Conservation (phyloP, 441 rosid species). For the Erysimum cheiri region DNA sequence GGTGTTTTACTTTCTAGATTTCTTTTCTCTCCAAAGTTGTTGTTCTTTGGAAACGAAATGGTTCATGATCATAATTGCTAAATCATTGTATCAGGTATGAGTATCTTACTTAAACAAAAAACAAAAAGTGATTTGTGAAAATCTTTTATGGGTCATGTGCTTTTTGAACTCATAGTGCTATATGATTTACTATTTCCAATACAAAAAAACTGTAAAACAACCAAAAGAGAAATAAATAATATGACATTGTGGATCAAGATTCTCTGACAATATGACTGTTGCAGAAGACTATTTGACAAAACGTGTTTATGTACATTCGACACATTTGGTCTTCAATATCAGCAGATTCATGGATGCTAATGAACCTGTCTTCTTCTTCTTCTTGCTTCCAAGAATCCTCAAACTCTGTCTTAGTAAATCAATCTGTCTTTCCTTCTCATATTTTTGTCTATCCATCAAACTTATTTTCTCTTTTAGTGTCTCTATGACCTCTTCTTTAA, state of each 20-base stretch:
- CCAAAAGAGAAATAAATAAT: conserved; percentile 16
- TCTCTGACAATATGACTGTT: conserved; percentile 34
- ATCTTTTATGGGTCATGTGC: conserved; percentile 26
- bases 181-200: conserved; percentile 22
- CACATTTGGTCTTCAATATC: conserved; percentile 42
- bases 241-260: conserved; percentile 41
- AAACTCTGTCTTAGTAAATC: conserved; percentile 80
- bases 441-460: conserved; percentile 54
- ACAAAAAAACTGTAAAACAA: conserved; percentile 3
- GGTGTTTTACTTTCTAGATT: not conserved
- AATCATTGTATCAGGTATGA: not conserved
- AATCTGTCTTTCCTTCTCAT: conserved; percentile 61
- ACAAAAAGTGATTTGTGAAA: not conserved
- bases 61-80: not conserved
- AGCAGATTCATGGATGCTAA: conserved; percentile 28
- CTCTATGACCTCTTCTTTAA: conserved; percentile 57
- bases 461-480: conserved; percentile 49
- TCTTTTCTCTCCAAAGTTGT: not conserved
- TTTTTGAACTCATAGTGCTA: conserved; percentile 14
- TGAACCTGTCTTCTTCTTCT: conserved; percentile 24
- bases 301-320: conserved; percentile 40
- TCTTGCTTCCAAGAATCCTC: conserved; percentile 61
- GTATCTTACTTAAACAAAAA: conserved; percentile 10
- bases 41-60: not conserved
- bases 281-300: conserved; percentile 32